A percentile compares a stretch with the other conserved stretches of the same genome.
phyloP scores from a whole-genome alignment of 257 asterid genomes.

The Sherardia arvensis region DNA sequence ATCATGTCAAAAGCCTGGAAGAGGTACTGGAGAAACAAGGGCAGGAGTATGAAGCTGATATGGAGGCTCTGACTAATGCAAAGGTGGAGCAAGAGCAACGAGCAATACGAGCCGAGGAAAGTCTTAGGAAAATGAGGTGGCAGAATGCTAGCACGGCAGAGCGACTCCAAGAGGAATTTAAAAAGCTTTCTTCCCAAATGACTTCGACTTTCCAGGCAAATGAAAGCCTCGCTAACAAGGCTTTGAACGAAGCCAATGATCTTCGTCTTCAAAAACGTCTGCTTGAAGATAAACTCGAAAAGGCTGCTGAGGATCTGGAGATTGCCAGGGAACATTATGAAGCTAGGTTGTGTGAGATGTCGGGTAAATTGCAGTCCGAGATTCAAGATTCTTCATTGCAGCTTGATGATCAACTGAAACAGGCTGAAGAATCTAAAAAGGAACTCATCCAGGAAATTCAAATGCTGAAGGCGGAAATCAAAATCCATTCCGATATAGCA shows the following conservation, averaged over 20 bases:
- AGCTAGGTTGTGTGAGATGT: slow-evolving; percentile 40
- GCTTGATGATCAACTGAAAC: slow-evolving; percentile 36
- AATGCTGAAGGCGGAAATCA: slow-evolving; percentile 39
- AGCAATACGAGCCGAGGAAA: slow-evolving; percentile 86
- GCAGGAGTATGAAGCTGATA: slow-evolving; percentile 65
- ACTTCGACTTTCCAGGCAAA: slow-evolving; percentile 71
- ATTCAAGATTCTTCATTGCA: slow-evolving; percentile 28
- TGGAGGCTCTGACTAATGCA: slow-evolving; percentile 43
- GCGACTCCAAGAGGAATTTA: slow-evolving; percentile 74
- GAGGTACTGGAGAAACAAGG: slow-evolving; percentile 80
- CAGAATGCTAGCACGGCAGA: slow-evolving; percentile 76
- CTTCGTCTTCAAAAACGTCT: slow-evolving; percentile 48
- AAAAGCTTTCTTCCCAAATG: slow-evolving; percentile 71
- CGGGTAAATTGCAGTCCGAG: slow-evolving; percentile 50
- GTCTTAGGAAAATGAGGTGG: slow-evolving; percentile 63
- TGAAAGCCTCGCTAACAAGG: slow-evolving; percentile 73
- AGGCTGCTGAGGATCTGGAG: slow-evolving; percentile 49
- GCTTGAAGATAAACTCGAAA: slow-evolving; percentile 50
- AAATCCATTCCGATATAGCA: slow-evolving; percentile 29
- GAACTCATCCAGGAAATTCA: slow-evolving; percentile 39
- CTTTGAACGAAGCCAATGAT: slow-evolving; percentile 68
- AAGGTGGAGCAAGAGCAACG: slow-evolving; percentile 90
- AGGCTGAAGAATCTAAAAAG: slow-evolving; percentile 34
- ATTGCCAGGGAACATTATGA: slow-evolving; percentile 32
- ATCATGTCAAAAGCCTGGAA: slow-evolving; percentile 56